Evolutionary conservation across 179 eudicot genomes (phyloP), one percentile per base, ranked within the genome.

Genomic region (Beta lomatogona): DNA sequence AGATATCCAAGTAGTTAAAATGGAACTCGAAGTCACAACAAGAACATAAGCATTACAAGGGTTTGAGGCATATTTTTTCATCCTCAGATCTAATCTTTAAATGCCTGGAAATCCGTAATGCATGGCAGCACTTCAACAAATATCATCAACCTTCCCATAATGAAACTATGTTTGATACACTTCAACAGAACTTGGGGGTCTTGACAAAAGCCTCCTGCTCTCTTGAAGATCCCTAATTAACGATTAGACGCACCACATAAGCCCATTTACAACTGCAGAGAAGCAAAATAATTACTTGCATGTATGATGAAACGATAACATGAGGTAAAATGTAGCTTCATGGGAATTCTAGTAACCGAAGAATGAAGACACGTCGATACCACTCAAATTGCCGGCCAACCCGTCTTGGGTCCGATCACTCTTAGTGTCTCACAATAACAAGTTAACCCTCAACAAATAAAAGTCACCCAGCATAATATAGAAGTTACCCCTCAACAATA

Each of bases 161-260:
- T 31, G 10, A 45, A 60, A 45, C 48, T 58, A 31, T 81, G 77
- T 48, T 12, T 36, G 21, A 58, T 31, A 58, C 15, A 71, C 77
- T 68, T 77, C 66, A 52, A 66, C 55, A 63, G 44, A 82, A 64
- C 61, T 67, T 66, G 28, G 19, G 50, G 36, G 52, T 60, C 45
- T 60, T 77, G 54, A 54, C 7, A 60, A 48, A 73, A 15, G 12
- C 45, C 82, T 46, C 60, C 79, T 36, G 67, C 16, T 73, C 66
- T 55, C 75, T 53, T 66, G 36, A 73, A 71, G 70, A 79, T 21
- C 75, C 79, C 71, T 82, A 71, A 63, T 59, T 13, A 59, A 71
- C 8, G 67, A 71, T 36, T 58, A 68, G 63, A 46, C 45, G 44
- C 54, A 10, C 58, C 61, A 60, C 22, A 31, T n/a, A 41, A 71